Evolutionary conservation across 345 rosid genomes (phyloP).

Genomic region (Microthlaspi erraticum): DNA sequence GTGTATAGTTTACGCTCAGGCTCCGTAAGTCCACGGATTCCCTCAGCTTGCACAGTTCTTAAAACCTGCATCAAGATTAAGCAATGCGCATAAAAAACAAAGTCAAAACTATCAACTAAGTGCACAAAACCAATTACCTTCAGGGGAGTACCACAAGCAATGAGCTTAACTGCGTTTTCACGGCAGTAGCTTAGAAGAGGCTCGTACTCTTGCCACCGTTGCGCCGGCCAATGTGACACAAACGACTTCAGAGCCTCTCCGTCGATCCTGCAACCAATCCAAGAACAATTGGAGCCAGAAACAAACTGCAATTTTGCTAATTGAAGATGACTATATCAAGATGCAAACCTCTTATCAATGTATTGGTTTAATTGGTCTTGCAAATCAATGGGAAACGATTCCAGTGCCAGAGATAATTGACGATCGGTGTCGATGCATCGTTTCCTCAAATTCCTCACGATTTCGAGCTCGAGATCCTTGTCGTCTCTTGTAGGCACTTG

Average conservation of each 20-base stretch:
- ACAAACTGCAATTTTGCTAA: neutral
- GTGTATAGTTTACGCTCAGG: constrained; percentile 70
- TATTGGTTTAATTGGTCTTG: constrained; percentile 70
- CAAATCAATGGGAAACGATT: constrained; percentile 74
- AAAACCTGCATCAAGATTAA: constrained; percentile 56
- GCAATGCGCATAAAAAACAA: neutral
- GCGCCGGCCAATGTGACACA: constrained; percentile 69
- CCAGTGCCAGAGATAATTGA: constrained; percentile 70
- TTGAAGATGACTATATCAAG: neutral
- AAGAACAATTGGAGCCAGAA: constrained; percentile 16
- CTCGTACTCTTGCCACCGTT: constrained; percentile 86
- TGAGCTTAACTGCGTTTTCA: constrained; percentile 64
- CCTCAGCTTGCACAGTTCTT: constrained; percentile 90
- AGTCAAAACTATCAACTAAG: neutral
- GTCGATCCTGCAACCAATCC: constrained; percentile 64
- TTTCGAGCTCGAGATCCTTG: constrained; percentile 75
- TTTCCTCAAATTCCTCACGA: constrained; percentile 62
- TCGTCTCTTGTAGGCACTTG: constrained; percentile 87
- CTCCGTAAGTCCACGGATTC: constrained; percentile 83
- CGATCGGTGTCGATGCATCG: constrained; percentile 64
- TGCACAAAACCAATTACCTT: constrained; percentile 54
- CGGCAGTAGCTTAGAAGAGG: constrained; percentile 84
- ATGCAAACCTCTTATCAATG: constrained; percentile 61
- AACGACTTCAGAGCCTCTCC: constrained; percentile 68
- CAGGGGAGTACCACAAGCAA: constrained; percentile 92